A percentile compares a stretch with the other conserved stretches of the same genome.
phyloP scores from a whole-genome alignment of 345 rosid genomes.

The Bruguiera parviflora region DNA sequence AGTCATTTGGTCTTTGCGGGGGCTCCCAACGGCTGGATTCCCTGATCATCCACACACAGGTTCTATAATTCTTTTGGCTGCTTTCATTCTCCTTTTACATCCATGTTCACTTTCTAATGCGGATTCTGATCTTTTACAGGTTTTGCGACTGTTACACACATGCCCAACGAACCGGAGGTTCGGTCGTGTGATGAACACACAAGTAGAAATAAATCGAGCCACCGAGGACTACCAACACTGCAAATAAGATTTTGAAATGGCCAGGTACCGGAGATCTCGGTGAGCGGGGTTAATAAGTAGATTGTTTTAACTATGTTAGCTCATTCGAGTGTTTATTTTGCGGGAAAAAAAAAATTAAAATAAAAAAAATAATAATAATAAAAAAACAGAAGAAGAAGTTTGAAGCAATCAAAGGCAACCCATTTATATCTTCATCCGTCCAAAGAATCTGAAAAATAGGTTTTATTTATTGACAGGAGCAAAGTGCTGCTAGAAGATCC shows the following conservation, averaged over 20 bases:
- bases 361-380: no score
- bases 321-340: background rate
- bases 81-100: background rate
- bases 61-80: conserved; percentile 15
- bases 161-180: conserved; percentile 74
- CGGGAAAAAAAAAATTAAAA: background rate
- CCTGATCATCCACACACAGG: conserved; percentile 99
- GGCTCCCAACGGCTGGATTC: conserved; percentile 88
- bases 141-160: conserved; percentile 91
- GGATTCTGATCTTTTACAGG: conserved; percentile 41
- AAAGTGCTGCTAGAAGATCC: conserved; percentile 40
- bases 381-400: conserved; percentile 23
- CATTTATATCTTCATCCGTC: conserved; percentile 23
- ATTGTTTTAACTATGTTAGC: background rate
- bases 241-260: conserved; percentile 88
- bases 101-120: conserved; percentile 10
- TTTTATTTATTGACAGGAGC: conserved; percentile 8
- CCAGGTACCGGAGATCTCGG: conserved; percentile 68
- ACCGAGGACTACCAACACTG: conserved; percentile 67
- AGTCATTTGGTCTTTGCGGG: conserved; percentile 44
- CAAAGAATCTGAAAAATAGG: conserved; percentile 26
- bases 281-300: conserved; percentile 20
- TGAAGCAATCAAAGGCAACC: conserved; percentile 8
- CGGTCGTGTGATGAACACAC: conserved; percentile 92
- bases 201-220: conserved; percentile 75